Evolutionary conservation across 1,284 basidiomycete genomes (phyloP).

Genomic region (Tilletia setariae): DNA sequence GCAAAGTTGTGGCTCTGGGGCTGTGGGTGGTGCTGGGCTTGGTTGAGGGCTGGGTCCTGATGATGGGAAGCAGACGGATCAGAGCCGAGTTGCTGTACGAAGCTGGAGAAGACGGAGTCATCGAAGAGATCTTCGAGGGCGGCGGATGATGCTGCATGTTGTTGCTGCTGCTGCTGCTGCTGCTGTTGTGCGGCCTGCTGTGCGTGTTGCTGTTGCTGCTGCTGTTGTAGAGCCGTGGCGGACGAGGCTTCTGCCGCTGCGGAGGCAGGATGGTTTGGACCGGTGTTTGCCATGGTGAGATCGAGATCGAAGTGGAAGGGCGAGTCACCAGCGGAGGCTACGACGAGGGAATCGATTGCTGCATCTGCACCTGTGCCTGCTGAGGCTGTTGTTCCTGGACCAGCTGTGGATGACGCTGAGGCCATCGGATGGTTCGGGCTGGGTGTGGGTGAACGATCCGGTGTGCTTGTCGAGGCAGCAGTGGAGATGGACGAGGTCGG

Average conservation of each 20-base stretch:
- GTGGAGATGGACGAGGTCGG: no score
- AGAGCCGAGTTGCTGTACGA: conserved; percentile 5
- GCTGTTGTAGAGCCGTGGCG: no score
- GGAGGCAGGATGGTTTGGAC: no score
- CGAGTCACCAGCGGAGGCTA: not conserved
- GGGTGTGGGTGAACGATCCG: no score
- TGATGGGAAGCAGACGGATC: not conserved
- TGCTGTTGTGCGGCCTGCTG: not conserved
- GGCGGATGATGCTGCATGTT: not conserved
- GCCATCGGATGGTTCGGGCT: no score
- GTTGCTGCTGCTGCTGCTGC: not conserved
- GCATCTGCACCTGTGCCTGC: not conserved
- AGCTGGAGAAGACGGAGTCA: conserved; percentile 15
- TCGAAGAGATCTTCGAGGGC: conserved; percentile 13
- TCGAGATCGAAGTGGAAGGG: not conserved
- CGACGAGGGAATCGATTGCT: no score
- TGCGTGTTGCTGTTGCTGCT: not conserved
- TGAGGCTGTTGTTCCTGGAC: not conserved
- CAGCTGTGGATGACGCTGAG: not conserved
- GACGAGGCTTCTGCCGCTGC: not conserved
- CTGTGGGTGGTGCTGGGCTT: not conserved
- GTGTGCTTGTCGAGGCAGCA: no score
- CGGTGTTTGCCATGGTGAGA: not conserved
- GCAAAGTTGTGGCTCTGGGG: not conserved
- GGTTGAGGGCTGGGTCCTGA: not conserved